phyloP scores from a whole-genome alignment of 2,329 filamentous ascomycete species.

The Thyridium curvatum region DNA sequence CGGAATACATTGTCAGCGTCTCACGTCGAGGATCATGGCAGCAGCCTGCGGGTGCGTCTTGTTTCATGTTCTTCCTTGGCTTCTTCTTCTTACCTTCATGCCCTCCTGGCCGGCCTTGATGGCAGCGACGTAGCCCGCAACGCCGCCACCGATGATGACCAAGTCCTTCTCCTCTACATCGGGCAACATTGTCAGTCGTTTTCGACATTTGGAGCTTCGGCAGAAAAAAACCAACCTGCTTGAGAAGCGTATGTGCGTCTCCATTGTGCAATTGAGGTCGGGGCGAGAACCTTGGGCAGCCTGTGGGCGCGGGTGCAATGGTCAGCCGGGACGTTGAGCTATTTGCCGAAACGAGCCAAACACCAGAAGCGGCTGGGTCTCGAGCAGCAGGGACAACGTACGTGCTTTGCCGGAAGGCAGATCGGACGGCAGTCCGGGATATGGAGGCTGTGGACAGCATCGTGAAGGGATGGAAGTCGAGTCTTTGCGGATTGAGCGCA shows the following conservation, averaged over 20 bases:
- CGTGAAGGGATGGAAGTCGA: constrained; percentile 16
- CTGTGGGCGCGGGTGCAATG: constrained; percentile 21
- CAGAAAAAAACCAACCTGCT: constrained; percentile 42
- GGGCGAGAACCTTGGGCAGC: constrained; percentile 40
- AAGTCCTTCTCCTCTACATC: constrained; percentile 92
- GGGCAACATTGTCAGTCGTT: constrained; percentile 35
- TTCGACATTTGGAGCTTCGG: too few relatives aligned
- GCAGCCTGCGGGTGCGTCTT: too few relatives aligned
- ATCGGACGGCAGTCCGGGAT: constrained; percentile 50
- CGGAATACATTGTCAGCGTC: neutral
- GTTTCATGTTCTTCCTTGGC: too few relatives aligned
- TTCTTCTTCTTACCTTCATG: constrained; percentile 80
- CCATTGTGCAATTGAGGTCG: constrained; percentile 42
- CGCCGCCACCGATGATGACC: constrained; percentile 95
- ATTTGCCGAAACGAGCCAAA: constrained; percentile 10
- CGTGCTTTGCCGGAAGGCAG: constrained; percentile 49
- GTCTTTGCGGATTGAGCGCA: too few relatives aligned
- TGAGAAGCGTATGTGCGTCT: constrained; percentile 53
- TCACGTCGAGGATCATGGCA: too few relatives aligned
- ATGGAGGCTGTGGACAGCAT: constrained; percentile 59
- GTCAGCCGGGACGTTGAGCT: constrained; percentile 15
- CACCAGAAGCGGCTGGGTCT: too few relatives aligned
- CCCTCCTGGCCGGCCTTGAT: constrained; percentile 99
- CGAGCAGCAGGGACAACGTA: too few relatives aligned
- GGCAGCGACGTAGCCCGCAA: constrained; percentile 96